Percentiles rank a stretch among this genome's conserved stretches.
Conservation (phyloP, 495 filamentous ascomycete genomes). For the Aspergillus avenaceus region DNA sequence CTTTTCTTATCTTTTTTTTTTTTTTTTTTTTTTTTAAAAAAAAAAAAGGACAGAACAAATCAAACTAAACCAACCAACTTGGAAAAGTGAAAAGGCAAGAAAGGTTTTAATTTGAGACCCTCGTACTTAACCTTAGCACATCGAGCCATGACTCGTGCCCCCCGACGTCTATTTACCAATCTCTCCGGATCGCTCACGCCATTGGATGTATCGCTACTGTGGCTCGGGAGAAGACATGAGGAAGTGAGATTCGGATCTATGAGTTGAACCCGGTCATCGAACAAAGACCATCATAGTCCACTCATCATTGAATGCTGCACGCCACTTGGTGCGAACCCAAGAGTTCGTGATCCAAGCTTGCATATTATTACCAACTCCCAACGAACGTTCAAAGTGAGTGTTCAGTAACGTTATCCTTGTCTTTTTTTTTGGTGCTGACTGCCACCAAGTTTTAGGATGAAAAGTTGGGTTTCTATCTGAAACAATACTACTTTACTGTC, state of each 20-base stretch:
- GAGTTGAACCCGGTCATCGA: not conserved
- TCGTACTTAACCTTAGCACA: not conserved
- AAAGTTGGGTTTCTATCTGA: not conserved
- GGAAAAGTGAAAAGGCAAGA: too few relatives aligned
- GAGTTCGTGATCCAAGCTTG: not conserved
- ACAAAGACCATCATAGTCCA: not conserved
- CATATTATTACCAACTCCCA: not conserved
- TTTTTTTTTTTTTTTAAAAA: not conserved
- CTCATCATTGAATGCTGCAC: not conserved
- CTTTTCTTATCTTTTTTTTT: too few relatives aligned
- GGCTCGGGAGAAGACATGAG: not conserved
- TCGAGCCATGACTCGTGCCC: not conserved
- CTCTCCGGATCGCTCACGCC: not conserved
- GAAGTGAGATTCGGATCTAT: not conserved
- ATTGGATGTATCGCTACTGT: not conserved
- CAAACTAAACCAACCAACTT: too few relatives aligned
- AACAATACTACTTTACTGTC: not conserved
- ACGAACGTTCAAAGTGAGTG: too few relatives aligned
- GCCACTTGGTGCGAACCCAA: not conserved
- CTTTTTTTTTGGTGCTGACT: too few relatives aligned
- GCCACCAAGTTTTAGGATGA: too few relatives aligned
- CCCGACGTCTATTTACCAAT: not conserved
- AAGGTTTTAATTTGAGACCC: not conserved
- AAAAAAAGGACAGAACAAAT: too few relatives aligned
- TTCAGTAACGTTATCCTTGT: not conserved